These are phyloP conservation scores for Spizellomyces sp. DNA, from an alignment of 192 early-diverging fungal species.

Conservation along the genomic window DNA sequence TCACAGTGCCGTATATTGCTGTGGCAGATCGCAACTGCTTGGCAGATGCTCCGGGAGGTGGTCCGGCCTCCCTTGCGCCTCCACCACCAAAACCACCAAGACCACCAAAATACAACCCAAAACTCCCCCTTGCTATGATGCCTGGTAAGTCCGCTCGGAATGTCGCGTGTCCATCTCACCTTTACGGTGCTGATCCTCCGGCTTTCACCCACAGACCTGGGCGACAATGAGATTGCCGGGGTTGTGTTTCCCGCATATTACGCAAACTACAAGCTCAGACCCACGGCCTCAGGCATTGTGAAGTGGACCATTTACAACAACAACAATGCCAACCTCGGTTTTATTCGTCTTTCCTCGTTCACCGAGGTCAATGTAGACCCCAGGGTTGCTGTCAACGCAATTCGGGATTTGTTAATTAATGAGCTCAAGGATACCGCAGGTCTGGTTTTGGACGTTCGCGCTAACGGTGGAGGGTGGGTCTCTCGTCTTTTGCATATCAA, in stretches of 20 bases:
- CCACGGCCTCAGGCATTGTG: constrained; percentile 9
- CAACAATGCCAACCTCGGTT: constrained; percentile 25
- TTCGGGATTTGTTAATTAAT: constrained; percentile 24
- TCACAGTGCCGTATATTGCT: constrained; percentile 16
- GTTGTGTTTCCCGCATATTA: neutral
- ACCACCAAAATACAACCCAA: neutral
- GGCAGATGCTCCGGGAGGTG: constrained; percentile 10
- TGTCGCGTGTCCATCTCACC: neutral
- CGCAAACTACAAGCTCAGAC: neutral
- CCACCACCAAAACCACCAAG: neutral
- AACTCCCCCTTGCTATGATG: neutral
- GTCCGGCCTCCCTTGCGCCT: neutral
- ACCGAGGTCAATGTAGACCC: neutral
- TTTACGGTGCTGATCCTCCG: too few species aligned
- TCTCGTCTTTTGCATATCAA: too few species aligned
- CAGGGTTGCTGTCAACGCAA: neutral
- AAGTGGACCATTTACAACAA: constrained; percentile 27
- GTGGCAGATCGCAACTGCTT: constrained; percentile 8
- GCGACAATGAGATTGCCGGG: neutral
- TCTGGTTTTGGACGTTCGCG: constrained; percentile 26
- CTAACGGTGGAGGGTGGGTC: constrained; percentile 32
- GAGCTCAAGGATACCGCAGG: constrained; percentile 25
- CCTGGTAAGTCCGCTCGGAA: neutral
- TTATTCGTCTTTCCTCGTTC: constrained; percentile 21
- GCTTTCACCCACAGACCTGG: too few species aligned